These are phyloP conservation scores for Aspergillus pseudonomiae DNA, from an alignment of 2,329 filamentous ascomycete species.

Conservation along the genomic window DNA sequence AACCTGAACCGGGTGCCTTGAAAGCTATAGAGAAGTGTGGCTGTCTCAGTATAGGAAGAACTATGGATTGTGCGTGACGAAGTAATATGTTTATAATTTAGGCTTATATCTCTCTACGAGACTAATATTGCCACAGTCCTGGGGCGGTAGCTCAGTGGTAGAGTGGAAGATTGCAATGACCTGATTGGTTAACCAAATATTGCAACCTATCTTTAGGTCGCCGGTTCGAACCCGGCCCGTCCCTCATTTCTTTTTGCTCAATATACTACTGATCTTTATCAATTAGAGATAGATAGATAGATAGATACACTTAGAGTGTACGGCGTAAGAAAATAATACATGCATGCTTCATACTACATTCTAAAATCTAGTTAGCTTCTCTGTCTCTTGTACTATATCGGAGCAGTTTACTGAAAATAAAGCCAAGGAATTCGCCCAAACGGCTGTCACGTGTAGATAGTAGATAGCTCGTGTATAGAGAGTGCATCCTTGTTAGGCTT, in stretches of 20 bases:
- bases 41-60: not conserved
- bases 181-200: no score
- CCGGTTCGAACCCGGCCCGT: slow-evolving; percentile 1
- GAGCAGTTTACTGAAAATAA: not conserved
- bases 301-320: no score
- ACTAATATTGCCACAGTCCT: not conserved
- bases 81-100: not conserved
- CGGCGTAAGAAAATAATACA: no score
- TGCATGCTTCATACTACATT: no score
- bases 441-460: not conserved
- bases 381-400: not conserved
- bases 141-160: slow-evolving; percentile 6
- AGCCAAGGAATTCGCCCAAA: not conserved
- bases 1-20: not conserved
- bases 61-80: not conserved
- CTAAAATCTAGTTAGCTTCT: no score
- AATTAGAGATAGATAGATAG: no score
- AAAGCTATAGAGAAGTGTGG: not conserved
- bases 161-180: slow-evolving; percentile 4
- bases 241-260: not conserved
- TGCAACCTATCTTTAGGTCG: slow-evolving; percentile 3
- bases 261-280: no score
- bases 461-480: not conserved
- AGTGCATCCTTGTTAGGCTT: not conserved
- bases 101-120: not conserved